Conservation (phyloP, 2,329 filamentous ascomycete genomes). For the Chaetomiaceae sp. region DNA sequence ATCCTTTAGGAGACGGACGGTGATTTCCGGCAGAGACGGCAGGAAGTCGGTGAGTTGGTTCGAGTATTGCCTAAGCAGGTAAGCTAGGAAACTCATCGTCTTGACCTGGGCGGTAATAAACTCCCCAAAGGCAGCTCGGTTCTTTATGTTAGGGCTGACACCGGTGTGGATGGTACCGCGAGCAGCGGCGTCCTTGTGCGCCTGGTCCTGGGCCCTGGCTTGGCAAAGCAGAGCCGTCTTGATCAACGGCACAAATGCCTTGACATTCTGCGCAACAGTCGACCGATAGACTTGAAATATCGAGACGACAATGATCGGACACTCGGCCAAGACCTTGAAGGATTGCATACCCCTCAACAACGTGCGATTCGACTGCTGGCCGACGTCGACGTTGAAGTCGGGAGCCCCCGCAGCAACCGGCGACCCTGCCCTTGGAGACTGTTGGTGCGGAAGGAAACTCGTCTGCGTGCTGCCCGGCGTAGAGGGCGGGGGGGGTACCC, state of each 20-base stretch:
- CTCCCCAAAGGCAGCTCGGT: constrained; percentile 89
- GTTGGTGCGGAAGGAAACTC: constrained; percentile 59
- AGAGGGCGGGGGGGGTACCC: constrained; percentile 53
- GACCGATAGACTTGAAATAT: constrained; percentile 90
- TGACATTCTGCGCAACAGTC: constrained; percentile 79
- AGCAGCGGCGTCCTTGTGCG: constrained; percentile 77
- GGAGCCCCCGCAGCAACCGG: constrained; percentile 71
- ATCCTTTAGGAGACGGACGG: constrained; percentile 86
- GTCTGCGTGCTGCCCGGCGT: constrained; percentile 62
- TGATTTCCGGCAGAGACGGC: constrained; percentile 77
- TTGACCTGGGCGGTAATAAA: constrained; percentile 98
- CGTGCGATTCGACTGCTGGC: constrained; percentile 73
- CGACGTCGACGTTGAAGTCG: constrained; percentile 75
- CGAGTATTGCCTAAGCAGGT: constrained; percentile 82
- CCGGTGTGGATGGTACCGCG: constrained; percentile 84
- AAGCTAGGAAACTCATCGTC: constrained; percentile 97
- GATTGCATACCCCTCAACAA: constrained; percentile 94
- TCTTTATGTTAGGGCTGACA: constrained; percentile 89
- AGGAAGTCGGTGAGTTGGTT: constrained; percentile 86
- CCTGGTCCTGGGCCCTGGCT: constrained; percentile 88
- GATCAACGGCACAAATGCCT: constrained; percentile 87
- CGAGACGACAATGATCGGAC: constrained; percentile 96
- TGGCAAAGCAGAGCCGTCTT: constrained; percentile 85
- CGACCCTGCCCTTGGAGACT: constrained; percentile 80
- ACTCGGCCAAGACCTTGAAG: constrained; percentile 97